Evolutionary conservation across 1,139 yeast genomes (phyloP), one percentile per base, ranked within the genome.

Genomic region (Schizosaccharomyces versatilis): DNA sequence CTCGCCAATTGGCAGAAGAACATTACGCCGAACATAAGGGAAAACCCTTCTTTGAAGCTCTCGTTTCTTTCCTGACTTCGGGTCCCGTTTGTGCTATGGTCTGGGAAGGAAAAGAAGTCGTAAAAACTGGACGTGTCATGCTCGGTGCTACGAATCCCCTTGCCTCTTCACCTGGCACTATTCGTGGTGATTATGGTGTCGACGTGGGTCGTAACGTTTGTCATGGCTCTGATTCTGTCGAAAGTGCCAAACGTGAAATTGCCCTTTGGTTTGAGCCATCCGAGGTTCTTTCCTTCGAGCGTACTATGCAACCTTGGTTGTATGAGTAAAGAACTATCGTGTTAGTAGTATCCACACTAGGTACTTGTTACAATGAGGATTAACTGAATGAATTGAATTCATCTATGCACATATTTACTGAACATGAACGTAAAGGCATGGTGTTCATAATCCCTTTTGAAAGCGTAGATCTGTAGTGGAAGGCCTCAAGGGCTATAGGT

Each of bases 61-160:
- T 90, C 73, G 78, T 85, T 69, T 77, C 86, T 65, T 88, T 88
- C 86, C 90, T 93, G 99, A 77, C 78, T 71, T 85, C 96, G 62
- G 98, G 99, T 66, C 99, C 99, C 70, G 84, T 93, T 65, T 79
- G 90, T 67, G 98, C 98, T 66, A 93, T 95, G 70, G 97, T 88
- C 66, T 93, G 98, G 98, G 97, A 93, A 75, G 99, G 99, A 74
- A 90, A 88, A 79, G 96, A 90, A 69, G 98, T 81, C 71, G 98
- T 93, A 73, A 86, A 86, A 78, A 94, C 84, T 73, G 98, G 98
- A 71, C 84, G 99, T 77, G 60, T 78, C 68, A 81, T 93, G 70
- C 80, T 93, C 68, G 99, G 99, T 75, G 97, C 98, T 65, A 93
- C 98, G 75, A 88, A 93, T 84, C 99, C 99, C 70, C 79, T 83